Conservation (phyloP, 2,329 filamentous ascomycete genomes). For the Alternaria dauci region DNA sequence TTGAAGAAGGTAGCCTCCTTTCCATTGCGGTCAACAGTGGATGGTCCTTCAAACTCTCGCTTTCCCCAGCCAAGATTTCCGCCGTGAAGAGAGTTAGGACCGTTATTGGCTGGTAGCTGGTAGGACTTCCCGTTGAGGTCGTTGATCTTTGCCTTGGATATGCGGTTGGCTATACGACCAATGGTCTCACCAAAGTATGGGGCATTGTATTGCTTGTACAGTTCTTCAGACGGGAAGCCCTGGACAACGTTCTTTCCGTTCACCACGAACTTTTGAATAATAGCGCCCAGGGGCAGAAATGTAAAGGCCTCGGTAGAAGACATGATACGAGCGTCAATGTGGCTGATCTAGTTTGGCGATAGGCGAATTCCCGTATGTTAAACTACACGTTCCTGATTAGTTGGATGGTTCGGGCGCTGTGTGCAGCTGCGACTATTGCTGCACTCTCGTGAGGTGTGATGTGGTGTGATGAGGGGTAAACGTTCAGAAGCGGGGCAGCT, state of each 20-base stretch:
- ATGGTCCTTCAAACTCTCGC: conserved; percentile 77
- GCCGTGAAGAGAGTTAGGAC: conserved; percentile 69
- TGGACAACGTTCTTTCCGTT: conserved; percentile 87
- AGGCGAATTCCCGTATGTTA: neutral
- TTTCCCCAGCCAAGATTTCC: conserved; percentile 79
- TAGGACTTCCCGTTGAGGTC: conserved; percentile 77
- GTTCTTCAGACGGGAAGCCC: conserved; percentile 77
- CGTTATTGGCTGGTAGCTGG: conserved; percentile 77
- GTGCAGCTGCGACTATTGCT: conserved; percentile 1
- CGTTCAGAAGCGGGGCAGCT: conserved; percentile 24
- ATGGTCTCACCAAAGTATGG: conserved; percentile 94
- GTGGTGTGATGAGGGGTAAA: conserved; percentile 24
- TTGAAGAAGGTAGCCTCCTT: conserved; percentile 57
- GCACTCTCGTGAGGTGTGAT: conserved; percentile 9
- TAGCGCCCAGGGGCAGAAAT: conserved; percentile 79
- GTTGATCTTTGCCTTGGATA: conserved; percentile 74
- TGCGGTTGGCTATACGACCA: conserved; percentile 82
- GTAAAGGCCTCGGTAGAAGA: conserved; percentile 51
- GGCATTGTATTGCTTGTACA: conserved; percentile 76
- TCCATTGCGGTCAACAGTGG: conserved; percentile 60
- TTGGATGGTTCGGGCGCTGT: neutral
- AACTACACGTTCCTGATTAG: conserved; percentile 15
- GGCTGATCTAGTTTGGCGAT: conserved; percentile 7
- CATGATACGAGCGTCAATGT: conserved; percentile 29
- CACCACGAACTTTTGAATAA: conserved; percentile 82